phyloP scores from a whole-genome alignment of 371 early-diverging fungal genomes.

The Nematocida sp. region DNA sequence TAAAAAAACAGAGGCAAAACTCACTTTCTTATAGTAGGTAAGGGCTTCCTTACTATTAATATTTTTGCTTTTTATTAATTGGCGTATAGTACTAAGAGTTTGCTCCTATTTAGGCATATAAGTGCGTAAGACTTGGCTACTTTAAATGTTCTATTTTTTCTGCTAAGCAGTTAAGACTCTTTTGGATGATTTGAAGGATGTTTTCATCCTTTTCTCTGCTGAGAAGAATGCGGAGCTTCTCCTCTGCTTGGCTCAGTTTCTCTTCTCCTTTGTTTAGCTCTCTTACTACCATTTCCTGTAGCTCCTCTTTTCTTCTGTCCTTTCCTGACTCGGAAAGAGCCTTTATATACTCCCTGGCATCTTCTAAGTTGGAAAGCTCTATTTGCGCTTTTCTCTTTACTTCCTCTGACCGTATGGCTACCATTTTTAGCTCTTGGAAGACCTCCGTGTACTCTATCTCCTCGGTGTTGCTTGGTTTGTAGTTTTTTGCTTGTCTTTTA shows the following conservation, averaged over 20 bases:
- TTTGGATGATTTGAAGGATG: slow-evolving; percentile 23
- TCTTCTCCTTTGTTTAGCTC: slow-evolving; percentile 29
- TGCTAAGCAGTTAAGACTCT: slow-evolving; percentile 15
- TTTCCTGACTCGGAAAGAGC: background rate
- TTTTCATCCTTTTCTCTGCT: slow-evolving; percentile 15
- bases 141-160: slow-evolving; percentile 27
- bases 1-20: too few relatives aligned
- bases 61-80: too few relatives aligned
- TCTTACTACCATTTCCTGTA: slow-evolving; percentile 14
- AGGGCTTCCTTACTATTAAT: too few relatives aligned
- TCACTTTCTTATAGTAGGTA: too few relatives aligned
- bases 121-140: too few relatives aligned
- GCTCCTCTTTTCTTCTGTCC: slow-evolving; percentile 17
- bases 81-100: too few relatives aligned
- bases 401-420: slow-evolving; percentile 35
- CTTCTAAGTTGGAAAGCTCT: slow-evolving; percentile 38
- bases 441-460: slow-evolving; percentile 45
- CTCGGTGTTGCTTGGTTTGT: background rate
- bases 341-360: slow-evolving; percentile 29
- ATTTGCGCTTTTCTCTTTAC: slow-evolving; percentile 30
- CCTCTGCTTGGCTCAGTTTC: slow-evolving; percentile 10
- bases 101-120: too few relatives aligned
- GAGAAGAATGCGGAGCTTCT: slow-evolving; percentile 11
- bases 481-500: slow-evolving; percentile 18
- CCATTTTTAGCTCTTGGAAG: slow-evolving; percentile 39